Base-by-base conservation (phyloP, 805 yeast genomes). In the Candida patagonica region DNA sequence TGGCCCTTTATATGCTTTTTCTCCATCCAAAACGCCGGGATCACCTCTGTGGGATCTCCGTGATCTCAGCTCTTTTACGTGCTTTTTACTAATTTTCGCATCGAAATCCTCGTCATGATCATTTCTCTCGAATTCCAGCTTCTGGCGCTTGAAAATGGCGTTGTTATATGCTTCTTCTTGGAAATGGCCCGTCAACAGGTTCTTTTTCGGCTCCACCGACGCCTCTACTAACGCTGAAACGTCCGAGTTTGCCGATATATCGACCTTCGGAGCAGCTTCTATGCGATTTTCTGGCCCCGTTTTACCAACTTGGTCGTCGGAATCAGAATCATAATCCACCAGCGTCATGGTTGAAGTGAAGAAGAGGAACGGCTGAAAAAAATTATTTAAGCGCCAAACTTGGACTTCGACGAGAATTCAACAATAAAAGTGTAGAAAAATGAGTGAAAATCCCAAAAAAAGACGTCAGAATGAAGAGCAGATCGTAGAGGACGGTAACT, bases 1-100 rank as follows among this genome's bases (percentile, higher is more conserved):
- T 0, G 86, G 82, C 0, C 84, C 85, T 34, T 56, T 49, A 44
- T 68, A 76, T 1, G 67, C 68, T 23, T 59, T 52, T 12, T 63
- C 68, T 9, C 71, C 78, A 2, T 58, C 67, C 7, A 65, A 27
- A 1, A 51, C 51, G 0, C 55, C 45, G 1, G 68, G 51, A 37
- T 69, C 69, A 0, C 73, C 74, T 45, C 62, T 66, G 19, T 50
- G 51, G 38, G 54, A 52, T 38, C 72, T 54, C 45, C 42, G 17
- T 33, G 32, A 34, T 53, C 53, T 5, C 60, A 24, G 26, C 26
- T 24, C 61, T 1, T 44, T 43, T 13, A 44, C 15, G 2, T 42
- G 38, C 16, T 20, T 5, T 12, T 27, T 26, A 19, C 16, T 22
- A 7, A n/a, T 26, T 13, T 27, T 23, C 3, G 6, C 10, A 26